Conservation (phyloP, 768 basidiomycete species). For the Lentinus brumalis region DNA sequence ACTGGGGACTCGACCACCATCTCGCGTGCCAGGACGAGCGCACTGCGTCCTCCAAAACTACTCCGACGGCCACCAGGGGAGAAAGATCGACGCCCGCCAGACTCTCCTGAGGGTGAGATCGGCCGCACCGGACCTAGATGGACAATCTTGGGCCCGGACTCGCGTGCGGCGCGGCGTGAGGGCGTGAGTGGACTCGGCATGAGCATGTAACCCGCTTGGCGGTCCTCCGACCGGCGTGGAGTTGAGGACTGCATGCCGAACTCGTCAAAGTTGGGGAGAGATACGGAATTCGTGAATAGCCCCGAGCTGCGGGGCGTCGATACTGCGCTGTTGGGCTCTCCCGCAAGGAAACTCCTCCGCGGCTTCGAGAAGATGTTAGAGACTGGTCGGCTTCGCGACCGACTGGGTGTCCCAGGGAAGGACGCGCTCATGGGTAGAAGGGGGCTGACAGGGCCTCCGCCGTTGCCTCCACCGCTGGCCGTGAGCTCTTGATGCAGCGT, state of each 20-base stretch:
- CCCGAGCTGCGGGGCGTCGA: constrained; percentile 51
- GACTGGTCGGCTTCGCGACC: constrained; percentile 41
- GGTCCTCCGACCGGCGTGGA: constrained; percentile 24
- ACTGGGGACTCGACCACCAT: constrained; percentile 50
- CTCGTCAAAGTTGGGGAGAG: constrained; percentile 24
- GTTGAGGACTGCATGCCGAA: constrained; percentile 20
- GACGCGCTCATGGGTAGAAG: neutral
- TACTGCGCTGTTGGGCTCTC: constrained; percentile 18
- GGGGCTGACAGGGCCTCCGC: constrained; percentile 25
- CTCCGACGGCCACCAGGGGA: constrained; percentile 10
- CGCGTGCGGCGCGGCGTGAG: constrained; percentile 38
- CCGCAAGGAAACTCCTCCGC: constrained; percentile 44
- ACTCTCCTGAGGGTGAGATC: constrained; percentile 4
- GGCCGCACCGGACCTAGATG: constrained; percentile 56
- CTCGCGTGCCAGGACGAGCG: constrained; percentile 34
- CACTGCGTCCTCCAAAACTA: constrained; percentile 13
- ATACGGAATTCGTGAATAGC: constrained; percentile 32
- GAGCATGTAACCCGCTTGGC: constrained; percentile 46
- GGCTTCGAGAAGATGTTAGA: constrained; percentile 63
- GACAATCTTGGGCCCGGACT: constrained; percentile 51
- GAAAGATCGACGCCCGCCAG: constrained; percentile 5
- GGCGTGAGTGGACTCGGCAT: constrained; percentile 37
- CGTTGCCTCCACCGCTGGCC: constrained; percentile 2
- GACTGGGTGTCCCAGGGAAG: constrained; percentile 2
- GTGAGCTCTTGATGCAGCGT: constrained; percentile 55